Conservation (phyloP, 345 rosid species). For the Eucalyptus albens region DNA sequence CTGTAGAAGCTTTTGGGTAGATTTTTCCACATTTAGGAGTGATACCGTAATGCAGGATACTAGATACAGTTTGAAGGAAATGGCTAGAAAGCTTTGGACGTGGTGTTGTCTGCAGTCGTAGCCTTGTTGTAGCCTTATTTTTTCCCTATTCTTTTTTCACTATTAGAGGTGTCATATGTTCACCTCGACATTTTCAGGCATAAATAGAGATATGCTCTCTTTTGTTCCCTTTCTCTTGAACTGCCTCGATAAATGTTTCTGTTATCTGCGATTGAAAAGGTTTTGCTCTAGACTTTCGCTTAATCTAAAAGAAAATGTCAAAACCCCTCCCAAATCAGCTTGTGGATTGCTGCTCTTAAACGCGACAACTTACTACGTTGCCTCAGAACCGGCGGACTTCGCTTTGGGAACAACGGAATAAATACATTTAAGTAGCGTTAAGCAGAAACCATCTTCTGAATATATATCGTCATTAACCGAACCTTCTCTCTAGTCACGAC, state of each 20-base stretch:
- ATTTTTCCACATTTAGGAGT: not conserved
- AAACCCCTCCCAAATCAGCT: not conserved
- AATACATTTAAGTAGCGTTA: too few species aligned
- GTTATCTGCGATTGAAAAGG: not conserved
- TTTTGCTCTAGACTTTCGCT: not conserved
- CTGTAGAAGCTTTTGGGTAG: not conserved
- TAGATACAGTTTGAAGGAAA: not conserved
- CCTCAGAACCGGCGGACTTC: not conserved
- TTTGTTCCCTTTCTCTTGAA: not conserved
- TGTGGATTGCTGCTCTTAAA: not conserved
- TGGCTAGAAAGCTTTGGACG: not conserved
- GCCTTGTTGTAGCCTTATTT: not conserved
- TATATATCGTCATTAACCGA: too few species aligned
- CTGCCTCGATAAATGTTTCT: not conserved
- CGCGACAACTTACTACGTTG: not conserved
- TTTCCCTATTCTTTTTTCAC: not conserved
- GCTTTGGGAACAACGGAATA: not conserved
- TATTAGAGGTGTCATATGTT: not conserved
- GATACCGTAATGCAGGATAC: not conserved
- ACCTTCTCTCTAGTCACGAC: too few species aligned
- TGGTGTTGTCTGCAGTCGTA: not conserved
- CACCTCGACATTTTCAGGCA: not conserved
- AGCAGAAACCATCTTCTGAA: too few species aligned
- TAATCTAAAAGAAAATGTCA: not conserved
- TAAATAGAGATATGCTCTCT: not conserved